These are phyloP conservation scores for Talaromyces pinophilus DNA, from an alignment of 2,329 filamentous ascomycete species.

Conservation along the genomic window DNA sequence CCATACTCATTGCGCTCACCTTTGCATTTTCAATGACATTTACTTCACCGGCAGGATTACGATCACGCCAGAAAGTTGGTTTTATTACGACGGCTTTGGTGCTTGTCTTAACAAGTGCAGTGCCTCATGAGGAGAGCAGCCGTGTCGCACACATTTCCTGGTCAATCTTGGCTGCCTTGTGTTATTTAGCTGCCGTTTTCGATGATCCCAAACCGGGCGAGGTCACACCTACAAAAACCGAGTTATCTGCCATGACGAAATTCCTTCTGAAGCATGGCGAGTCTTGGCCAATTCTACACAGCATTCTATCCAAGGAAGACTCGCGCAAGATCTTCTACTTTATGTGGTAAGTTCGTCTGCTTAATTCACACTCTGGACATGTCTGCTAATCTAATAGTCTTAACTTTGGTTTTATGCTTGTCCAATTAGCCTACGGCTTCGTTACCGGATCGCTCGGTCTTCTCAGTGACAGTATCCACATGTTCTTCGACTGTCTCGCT, in stretches of 20 bases:
- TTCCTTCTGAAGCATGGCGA: conserved; percentile 70
- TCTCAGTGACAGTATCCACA: conserved; percentile 97
- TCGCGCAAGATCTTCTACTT: conserved; percentile 97
- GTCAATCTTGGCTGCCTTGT: conserved; percentile 31
- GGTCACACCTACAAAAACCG: conserved; percentile 40
- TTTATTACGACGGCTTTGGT: conserved; percentile 32
- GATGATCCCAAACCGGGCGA: conserved; percentile 37
- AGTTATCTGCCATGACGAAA: conserved; percentile 69
- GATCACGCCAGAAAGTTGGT: conserved; percentile 37
- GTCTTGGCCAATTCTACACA: conserved; percentile 75
- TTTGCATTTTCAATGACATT: conserved; percentile 34
- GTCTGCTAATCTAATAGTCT: conserved; percentile 57
- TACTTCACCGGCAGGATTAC: conserved; percentile 30
- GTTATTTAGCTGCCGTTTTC: conserved; percentile 36
- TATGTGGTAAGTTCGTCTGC: conserved; percentile 67
- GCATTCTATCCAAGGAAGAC: conserved; percentile 86
- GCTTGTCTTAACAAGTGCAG: conserved; percentile 35
- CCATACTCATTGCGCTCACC: conserved; percentile 28
- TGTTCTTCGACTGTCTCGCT: conserved; percentile 98
- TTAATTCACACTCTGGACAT: neutral
- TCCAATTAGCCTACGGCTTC: conserved; percentile 93
- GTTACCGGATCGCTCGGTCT: conserved; percentile 89
- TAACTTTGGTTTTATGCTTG: conserved; percentile 91
- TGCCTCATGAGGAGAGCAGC: conserved; percentile 32
- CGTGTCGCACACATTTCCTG: conserved; percentile 33